Base-by-base conservation (phyloP, 2,329 filamentous ascomycete species). In the Metarhizium album region DNA sequence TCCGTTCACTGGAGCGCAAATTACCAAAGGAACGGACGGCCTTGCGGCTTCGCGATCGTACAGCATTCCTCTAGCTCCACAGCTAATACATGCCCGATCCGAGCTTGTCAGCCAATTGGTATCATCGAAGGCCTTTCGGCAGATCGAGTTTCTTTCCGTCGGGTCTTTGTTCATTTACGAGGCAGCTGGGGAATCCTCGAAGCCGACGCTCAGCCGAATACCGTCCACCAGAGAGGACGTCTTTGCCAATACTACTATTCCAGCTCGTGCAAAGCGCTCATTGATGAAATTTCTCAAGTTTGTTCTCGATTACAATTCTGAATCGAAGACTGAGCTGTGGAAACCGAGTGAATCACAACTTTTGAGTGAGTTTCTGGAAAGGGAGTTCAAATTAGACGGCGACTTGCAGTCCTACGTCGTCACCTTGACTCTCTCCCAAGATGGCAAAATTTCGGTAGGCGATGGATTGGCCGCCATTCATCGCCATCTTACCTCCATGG, bases 261-360 rank as follows among this genome's bases (percentile, higher is more conserved):
- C 88, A 45, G 77, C 86, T 57, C 85, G 86, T 56, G 82, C 88
- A 5, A 97, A 97, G 71, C 83, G 91, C 49, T 79, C 80, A 9
- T 69, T 97, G 60, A 95, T 96, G 85, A 95, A 94, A 67, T 94
- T 96, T 60, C 76, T 97, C 61, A 90, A 91, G 65, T 91, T 93
- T 63, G 85, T 95, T 49, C 74, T 83, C 53, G 80, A 89, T 59
- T 84, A 84, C 60, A 79, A 86, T 57, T 78, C 68, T n/a, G 71
- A 74, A 49, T 64, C 64, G 48, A 79, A 80, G 61, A 65, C 59
- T 47, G 76, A 76, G 48, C 59, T 73, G 3, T 89, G 84, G 84
- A 67, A 80, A 53, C 60, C 70, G 2, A 72, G 79, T 48, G 78
- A 81, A 27, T 65, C 74, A 13, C 67, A 68, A 48, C 70, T 76